Percentiles rank a stretch among this genome's conserved stretches.
Conservation (phyloP, 306 rosid species). For the Lithocarpus polystachyus region DNA sequence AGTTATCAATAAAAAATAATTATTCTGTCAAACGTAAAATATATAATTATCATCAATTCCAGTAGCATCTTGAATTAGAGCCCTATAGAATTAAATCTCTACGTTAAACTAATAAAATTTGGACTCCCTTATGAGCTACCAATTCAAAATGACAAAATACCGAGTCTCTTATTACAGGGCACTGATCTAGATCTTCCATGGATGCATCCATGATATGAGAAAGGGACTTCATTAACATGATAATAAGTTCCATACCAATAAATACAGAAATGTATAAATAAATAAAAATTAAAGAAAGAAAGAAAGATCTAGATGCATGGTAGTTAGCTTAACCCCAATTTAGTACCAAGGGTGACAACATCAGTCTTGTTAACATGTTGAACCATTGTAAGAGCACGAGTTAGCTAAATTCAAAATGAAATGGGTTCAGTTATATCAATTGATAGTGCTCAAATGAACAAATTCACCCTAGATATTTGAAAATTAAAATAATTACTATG, state of each 20-base stretch:
- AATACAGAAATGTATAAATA: not conserved
- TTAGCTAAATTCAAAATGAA: slow-evolving; percentile 51
- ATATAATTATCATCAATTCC: too few relatives aligned
- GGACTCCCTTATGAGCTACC: too few relatives aligned
- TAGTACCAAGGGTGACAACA: slow-evolving; percentile 97
- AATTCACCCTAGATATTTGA: not conserved
- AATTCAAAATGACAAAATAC: too few relatives aligned
- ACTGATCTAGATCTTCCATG: slow-evolving; percentile 97
- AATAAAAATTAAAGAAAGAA: not conserved
- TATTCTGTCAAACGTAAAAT: too few relatives aligned
- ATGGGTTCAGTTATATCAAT: slow-evolving; percentile 22
- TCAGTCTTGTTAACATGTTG: slow-evolving; percentile 94
- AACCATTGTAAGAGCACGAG: slow-evolving; percentile 78
- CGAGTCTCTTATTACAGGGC: slow-evolving; percentile 91
- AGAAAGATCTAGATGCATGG: slow-evolving; percentile 4
- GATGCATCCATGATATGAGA: slow-evolving; percentile 92
- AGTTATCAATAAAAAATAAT: too few relatives aligned
- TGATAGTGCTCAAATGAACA: not conserved
- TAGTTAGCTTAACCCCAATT: slow-evolving; percentile 66
- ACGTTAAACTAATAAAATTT: too few relatives aligned
- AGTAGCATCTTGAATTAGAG: too few relatives aligned
- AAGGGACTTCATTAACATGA: slow-evolving; percentile 60
- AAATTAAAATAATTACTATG: slow-evolving; percentile 10
- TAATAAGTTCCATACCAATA: slow-evolving; percentile 12
- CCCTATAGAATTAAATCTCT: too few relatives aligned